Evolutionary conservation across 345 rosid species (phyloP).

Genomic region (Kernera saxatilis): DNA sequence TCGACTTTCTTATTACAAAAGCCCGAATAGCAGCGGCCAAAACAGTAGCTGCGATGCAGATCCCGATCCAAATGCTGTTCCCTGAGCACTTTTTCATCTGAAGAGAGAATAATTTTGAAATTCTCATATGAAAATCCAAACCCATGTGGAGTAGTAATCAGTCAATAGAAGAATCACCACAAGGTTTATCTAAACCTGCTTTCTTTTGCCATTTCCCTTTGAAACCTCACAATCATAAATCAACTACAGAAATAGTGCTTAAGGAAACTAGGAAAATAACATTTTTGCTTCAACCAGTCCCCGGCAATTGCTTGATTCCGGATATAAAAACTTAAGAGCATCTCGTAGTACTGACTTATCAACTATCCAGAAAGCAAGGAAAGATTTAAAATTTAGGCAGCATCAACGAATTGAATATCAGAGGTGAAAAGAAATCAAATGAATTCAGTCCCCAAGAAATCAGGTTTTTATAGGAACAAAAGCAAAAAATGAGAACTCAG

Average conservation of each 20-base stretch:
- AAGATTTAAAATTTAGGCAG: background rate
- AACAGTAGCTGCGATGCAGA: constrained; percentile 51
- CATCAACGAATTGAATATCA: background rate
- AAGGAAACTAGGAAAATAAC: background rate
- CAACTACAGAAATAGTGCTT: background rate
- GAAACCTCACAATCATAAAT: background rate
- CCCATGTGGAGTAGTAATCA: background rate
- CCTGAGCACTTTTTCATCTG: constrained; percentile 45
- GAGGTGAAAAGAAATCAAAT: background rate
- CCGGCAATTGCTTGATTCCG: background rate
- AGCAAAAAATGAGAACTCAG: background rate
- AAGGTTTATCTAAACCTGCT: background rate
- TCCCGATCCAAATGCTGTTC: constrained; percentile 37
- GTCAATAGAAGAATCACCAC: background rate
- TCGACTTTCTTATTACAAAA: constrained; percentile 41
- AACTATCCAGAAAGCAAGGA: background rate
- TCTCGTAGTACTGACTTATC: background rate
- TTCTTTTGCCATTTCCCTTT: background rate
- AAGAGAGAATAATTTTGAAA: background rate
- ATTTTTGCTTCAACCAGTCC: background rate
- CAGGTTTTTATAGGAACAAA: background rate
- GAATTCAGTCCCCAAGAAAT: background rate
- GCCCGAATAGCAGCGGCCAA: constrained; percentile 46
- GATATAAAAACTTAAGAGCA: background rate
- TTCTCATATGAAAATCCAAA: background rate